A percentile compares a stretch with the other conserved stretches of the same genome.
These are phyloP conservation scores for Rhynchosporium graminicola DNA, from an alignment of 2,329 filamentous ascomycete species.

Conservation along the genomic window DNA sequence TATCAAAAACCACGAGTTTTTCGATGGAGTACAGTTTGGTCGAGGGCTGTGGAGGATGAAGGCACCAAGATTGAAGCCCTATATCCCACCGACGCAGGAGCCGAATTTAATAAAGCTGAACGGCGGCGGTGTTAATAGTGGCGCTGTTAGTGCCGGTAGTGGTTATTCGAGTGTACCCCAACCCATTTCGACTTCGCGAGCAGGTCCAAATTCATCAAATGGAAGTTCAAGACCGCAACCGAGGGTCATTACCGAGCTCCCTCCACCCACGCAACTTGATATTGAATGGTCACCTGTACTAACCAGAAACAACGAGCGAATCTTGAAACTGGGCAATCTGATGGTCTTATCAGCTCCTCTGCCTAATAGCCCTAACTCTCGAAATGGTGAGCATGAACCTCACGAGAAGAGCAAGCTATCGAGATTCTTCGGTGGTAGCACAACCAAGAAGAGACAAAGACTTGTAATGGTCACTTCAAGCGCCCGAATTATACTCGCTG, in stretches of 20 bases:
- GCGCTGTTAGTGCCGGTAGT: too few relatives aligned
- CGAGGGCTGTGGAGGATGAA: slow-evolving; percentile 85
- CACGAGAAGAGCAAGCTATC: slow-evolving; percentile 94
- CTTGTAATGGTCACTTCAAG: slow-evolving; percentile 94
- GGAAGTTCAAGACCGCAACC: slow-evolving; percentile 60
- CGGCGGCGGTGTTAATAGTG: slow-evolving; percentile 29
- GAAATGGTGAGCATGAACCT: slow-evolving; percentile 65
- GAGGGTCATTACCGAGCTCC: slow-evolving; percentile 88
- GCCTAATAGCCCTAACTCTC: slow-evolving; percentile 71
- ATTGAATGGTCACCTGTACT: slow-evolving; percentile 98
- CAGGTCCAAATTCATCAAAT: slow-evolving; percentile 42
- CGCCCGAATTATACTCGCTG: slow-evolving; percentile 84
- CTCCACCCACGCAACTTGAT: slow-evolving; percentile 93
- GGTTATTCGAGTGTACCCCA: slow-evolving; percentile 41
- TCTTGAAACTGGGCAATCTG: slow-evolving; percentile 89
- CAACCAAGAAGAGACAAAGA: slow-evolving; percentile 88
- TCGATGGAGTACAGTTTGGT: slow-evolving; percentile 83
- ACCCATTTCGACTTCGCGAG: slow-evolving; percentile 36
- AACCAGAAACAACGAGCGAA: slow-evolving; percentile 87
- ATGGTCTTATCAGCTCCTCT: slow-evolving; percentile 80
- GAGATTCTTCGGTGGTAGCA: slow-evolving; percentile 88
- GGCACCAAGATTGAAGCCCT: slow-evolving; percentile 82
- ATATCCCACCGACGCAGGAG: slow-evolving; percentile 75
- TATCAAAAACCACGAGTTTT: slow-evolving; percentile 95
- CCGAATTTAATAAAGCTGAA: slow-evolving; percentile 74